Percentiles rank a stretch among this genome's conserved stretches.
phyloP scores from a whole-genome alignment of 371 early-diverging fungal genomes.

The Rhizopus arrhizus region DNA sequence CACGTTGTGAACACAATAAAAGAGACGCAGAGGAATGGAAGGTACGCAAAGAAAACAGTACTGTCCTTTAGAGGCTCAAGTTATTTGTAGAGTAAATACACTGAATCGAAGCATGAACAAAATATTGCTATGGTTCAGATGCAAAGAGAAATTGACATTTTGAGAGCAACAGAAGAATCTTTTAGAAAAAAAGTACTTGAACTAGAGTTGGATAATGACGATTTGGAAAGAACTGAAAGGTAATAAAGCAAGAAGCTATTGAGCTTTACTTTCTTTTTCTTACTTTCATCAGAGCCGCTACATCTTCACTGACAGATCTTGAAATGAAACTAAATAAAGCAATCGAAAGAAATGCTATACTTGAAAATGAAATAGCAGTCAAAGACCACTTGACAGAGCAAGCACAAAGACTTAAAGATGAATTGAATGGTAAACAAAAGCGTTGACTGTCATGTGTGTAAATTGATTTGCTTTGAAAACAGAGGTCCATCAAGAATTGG shows the following conservation, averaged over 20 bases:
- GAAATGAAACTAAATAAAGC: constrained; percentile 72
- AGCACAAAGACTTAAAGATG: constrained; percentile 79
- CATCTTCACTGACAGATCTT: constrained; percentile 71
- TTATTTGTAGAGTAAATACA: constrained; percentile 42
- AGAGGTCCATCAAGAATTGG: constrained; percentile 64
- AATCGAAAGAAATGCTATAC: constrained; percentile 67
- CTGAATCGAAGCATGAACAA: constrained; percentile 58
- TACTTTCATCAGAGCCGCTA: constrained; percentile 56
- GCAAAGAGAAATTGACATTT: constrained; percentile 75
- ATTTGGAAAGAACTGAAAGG: constrained; percentile 47
- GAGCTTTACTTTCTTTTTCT: not conserved
- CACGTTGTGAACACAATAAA: constrained; percentile 56
- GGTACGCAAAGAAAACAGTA: constrained; percentile 32
- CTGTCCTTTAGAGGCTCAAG: not conserved
- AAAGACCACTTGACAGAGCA: constrained; percentile 73
- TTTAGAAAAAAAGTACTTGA: constrained; percentile 75
- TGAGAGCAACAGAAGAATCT: constrained; percentile 71
- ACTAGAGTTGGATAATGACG: constrained; percentile 80
- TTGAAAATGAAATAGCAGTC: constrained; percentile 68
- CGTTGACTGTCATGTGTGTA: not conserved
- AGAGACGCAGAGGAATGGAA: constrained; percentile 76
- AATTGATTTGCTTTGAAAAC: not conserved
- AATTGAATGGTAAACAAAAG: constrained; percentile 58
- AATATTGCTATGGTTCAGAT: constrained; percentile 68
- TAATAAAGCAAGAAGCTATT: not conserved